phyloP scores from a whole-genome alignment of 192 early-diverging fungal species.

The Backusella luteola region DNA sequence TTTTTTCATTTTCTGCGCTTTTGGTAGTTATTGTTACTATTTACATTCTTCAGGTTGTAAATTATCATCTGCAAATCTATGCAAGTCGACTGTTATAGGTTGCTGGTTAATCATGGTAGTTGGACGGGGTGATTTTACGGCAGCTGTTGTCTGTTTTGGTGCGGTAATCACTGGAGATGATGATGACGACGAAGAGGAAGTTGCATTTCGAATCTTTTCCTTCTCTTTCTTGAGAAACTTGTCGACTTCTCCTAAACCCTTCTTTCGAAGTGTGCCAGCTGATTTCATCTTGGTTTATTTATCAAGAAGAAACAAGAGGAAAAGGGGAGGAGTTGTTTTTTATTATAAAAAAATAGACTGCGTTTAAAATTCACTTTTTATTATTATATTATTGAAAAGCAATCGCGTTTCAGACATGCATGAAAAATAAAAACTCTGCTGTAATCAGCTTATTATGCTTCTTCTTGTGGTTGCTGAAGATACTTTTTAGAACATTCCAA shows the following conservation, averaged over 20 bases:
- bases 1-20: background rate
- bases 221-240: conserved; percentile 18
- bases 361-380: background rate
- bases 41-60: conserved; percentile 32
- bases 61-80: conserved; percentile 31
- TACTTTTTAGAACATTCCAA: background rate
- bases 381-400: background rate
- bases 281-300: conserved; percentile 4
- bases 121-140: background rate
- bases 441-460: too few relatives aligned
- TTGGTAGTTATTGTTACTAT: background rate
- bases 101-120: background rate
- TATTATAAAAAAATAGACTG: background rate
- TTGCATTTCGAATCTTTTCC: background rate
- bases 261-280: conserved; percentile 10
- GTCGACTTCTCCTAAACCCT: conserved; percentile 10
- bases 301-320: background rate
- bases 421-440: background rate
- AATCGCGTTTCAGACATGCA: background rate
- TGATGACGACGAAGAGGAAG: background rate
- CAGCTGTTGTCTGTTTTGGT: background rate
- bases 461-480: background rate
- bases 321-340: background rate
- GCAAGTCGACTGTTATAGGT: conserved; percentile 26
- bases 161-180: background rate